Conservation (phyloP, 192 early-diverging fungal species). For the Coemansia sp. region DNA sequence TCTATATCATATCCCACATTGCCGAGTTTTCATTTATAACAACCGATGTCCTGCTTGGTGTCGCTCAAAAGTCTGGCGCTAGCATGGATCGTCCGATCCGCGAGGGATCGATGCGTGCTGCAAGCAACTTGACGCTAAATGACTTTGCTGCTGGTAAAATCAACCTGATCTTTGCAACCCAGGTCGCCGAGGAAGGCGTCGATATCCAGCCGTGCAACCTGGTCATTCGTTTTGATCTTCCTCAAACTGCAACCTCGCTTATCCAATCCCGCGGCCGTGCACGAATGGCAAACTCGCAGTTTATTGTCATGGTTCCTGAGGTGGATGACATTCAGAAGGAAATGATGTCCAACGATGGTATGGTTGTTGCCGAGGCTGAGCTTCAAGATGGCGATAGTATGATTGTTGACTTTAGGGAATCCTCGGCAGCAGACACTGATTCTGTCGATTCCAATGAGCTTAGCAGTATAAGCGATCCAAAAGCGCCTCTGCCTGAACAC, state of each 20-base stretch:
- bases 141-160: slow-evolving; percentile 66
- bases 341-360: neutral
- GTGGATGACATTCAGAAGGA: slow-evolving; percentile 16
- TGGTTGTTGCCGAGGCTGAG: neutral
- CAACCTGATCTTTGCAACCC: slow-evolving; percentile 86
- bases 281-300: slow-evolving; percentile 69
- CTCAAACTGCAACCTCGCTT: slow-evolving; percentile 69
- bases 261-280: slow-evolving; percentile 93
- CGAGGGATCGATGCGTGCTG: slow-evolving; percentile 29
- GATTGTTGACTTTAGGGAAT: neutral
- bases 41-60: slow-evolving; percentile 47
- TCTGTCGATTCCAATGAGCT: neutral
- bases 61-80: slow-evolving; percentile 19
- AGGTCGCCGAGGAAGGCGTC: slow-evolving; percentile 93
- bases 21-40: slow-evolving; percentile 54
- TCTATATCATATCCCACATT: slow-evolving; percentile 53
- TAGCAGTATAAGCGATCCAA: neutral
- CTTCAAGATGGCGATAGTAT: neutral
- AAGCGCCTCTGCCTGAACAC: slow-evolving; percentile 16
- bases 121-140: slow-evolving; percentile 55
- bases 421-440: neutral
- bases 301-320: slow-evolving; percentile 69
- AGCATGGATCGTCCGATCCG: slow-evolving; percentile 40
- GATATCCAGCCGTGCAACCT: slow-evolving; percentile 92
- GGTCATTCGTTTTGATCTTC: slow-evolving; percentile 83